phyloP scores from a whole-genome alignment of 345 rosid species.

The Physaria fendleri region DNA sequence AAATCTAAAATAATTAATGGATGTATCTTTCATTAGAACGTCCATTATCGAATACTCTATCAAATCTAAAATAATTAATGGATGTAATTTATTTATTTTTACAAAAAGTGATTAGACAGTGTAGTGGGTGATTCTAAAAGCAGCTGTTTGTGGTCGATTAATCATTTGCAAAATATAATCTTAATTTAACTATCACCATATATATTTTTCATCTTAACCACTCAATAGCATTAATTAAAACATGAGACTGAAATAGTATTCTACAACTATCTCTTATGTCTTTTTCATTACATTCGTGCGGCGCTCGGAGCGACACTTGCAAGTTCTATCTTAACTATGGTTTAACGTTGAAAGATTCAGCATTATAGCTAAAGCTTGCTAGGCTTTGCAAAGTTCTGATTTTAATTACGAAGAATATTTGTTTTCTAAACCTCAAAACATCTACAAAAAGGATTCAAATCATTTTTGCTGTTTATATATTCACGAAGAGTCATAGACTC shows the following conservation, averaged over 20 bases:
- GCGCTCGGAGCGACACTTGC: background rate
- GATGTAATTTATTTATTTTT: background rate
- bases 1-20: conserved; percentile 9
- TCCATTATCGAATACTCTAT: conserved; percentile 27
- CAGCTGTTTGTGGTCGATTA: conserved; percentile 12
- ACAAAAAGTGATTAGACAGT: conserved; percentile 4
- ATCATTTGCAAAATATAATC: conserved; percentile 21
- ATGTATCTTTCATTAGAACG: conserved; percentile 8
- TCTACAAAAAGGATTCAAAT: too few relatives aligned
- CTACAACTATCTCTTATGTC: background rate
- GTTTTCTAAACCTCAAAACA: too few relatives aligned
- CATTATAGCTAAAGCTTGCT: background rate
- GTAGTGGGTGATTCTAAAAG: conserved; percentile 7
- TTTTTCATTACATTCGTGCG: background rate
- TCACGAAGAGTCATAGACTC: background rate
- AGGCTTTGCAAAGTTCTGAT: background rate
- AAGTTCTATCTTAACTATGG: background rate
- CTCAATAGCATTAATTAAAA: too few relatives aligned
- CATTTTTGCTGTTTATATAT: too few relatives aligned
- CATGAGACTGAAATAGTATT: background rate
- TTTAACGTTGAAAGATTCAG: background rate
- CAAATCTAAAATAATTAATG: conserved; percentile 14
- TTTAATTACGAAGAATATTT: background rate
- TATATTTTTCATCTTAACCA: background rate
- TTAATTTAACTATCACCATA: background rate